Conservation (phyloP, 2,329 filamentous ascomycete genomes). For the Gnomoniopsis smithogilvyi region DNA sequence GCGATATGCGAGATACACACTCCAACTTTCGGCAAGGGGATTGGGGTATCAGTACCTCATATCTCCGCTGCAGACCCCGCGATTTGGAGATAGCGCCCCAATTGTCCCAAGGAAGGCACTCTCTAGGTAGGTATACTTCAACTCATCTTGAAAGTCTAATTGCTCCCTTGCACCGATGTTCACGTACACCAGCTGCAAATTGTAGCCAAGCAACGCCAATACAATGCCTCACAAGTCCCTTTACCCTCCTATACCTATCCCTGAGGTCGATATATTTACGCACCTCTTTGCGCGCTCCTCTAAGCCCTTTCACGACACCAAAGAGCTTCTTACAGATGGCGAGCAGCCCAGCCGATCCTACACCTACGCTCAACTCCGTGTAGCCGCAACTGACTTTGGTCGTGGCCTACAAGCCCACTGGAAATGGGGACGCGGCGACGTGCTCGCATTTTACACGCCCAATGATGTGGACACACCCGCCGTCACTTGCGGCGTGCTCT, state of each 20-base stretch:
- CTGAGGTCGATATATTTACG: constrained; percentile 73
- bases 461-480: constrained; percentile 83
- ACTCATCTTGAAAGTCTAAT: background rate
- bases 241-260: constrained; percentile 65
- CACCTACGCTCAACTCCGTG: constrained; percentile 66
- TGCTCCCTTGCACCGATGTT: background rate
- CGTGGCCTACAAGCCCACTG: constrained; percentile 71
- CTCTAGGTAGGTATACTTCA: no score
- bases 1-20: background rate
- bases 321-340: constrained; percentile 77
- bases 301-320: constrained; percentile 65
- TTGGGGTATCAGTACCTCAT: background rate
- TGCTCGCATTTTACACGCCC: constrained; percentile 77
- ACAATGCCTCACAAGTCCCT: constrained; percentile 70
- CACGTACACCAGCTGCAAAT: background rate
- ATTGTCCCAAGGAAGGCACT: background rate
- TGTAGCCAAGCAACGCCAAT: background rate
- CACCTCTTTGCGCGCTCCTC: constrained; percentile 72
- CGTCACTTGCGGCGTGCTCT: constrained; percentile 74
- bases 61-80: no score
- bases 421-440: constrained; percentile 80
- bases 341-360: constrained; percentile 62
- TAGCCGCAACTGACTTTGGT: constrained; percentile 70
- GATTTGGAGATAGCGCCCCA: background rate
- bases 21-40: background rate